Evolutionary conservation across 2,329 filamentous ascomycete genomes (phyloP).

Genomic region (Sordariomycetes sp.): DNA sequence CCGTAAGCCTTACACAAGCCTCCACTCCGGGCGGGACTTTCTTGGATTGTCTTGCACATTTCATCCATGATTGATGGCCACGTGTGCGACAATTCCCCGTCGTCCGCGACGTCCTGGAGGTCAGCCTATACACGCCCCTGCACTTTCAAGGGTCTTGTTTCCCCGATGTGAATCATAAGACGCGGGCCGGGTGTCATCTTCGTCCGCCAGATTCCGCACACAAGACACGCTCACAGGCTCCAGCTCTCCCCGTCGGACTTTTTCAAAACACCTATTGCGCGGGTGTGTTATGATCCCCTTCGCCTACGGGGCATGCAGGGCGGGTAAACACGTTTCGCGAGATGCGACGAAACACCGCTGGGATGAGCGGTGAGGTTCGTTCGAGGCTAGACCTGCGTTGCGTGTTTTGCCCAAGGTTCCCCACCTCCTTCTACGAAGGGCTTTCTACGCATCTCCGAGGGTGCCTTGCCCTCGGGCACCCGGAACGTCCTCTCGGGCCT

Average conservation of each 20-base stretch:
- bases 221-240: background rate
- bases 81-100: background rate
- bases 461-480: too few species aligned
- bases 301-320: background rate
- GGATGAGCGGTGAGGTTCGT: background rate
- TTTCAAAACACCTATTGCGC: too few species aligned
- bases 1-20: background rate
- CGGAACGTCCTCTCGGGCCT: too few species aligned
- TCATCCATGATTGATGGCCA: background rate
- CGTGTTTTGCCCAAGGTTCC: too few species aligned
- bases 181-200: background rate
- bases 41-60: background rate
- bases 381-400: background rate
- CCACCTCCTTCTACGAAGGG: too few species aligned
- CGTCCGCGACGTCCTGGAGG: background rate
- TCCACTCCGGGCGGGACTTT: background rate
- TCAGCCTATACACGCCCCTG: background rate
- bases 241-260: too few species aligned
- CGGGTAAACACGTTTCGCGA: background rate
- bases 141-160: background rate
- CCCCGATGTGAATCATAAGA: background rate
- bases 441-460: too few species aligned
- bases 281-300: too few species aligned
- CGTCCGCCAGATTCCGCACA: background rate
- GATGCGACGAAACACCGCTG: background rate